Evolutionary conservation across 2,329 filamentous ascomycete species (phyloP).

Genomic region (Clonostachys byssicola): DNA sequence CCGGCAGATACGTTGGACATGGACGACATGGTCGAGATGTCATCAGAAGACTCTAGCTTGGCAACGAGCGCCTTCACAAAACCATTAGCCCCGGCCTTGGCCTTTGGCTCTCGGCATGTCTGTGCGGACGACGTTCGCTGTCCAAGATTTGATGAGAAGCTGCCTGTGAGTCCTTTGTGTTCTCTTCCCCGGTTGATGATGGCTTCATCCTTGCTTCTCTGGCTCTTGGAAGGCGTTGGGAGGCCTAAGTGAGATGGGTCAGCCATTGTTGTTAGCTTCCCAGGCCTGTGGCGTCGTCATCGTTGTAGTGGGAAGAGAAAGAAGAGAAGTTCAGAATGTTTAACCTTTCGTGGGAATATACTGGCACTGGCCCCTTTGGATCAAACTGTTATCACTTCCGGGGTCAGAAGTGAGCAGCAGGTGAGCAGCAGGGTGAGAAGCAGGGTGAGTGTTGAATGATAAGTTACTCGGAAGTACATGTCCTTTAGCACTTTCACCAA

Average conservation of each 20-base stretch:
- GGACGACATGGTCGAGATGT: background rate
- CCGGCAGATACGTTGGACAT: background rate
- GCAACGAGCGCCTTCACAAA: conserved; percentile 22
- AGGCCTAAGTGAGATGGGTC: background rate
- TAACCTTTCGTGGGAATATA: too few relatives aligned
- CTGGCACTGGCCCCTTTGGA: too few relatives aligned
- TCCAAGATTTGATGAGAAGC: conserved; percentile 19
- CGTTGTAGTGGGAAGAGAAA: too few relatives aligned
- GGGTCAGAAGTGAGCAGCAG: too few relatives aligned
- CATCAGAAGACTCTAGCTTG: conserved; percentile 17
- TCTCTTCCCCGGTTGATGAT: conserved; percentile 8
- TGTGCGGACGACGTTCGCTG: conserved; percentile 6
- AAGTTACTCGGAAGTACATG: too few relatives aligned
- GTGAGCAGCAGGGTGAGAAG: too few relatives aligned
- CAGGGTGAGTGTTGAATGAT: too few relatives aligned
- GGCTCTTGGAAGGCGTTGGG: too few relatives aligned
- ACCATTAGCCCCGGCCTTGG: conserved; percentile 1
- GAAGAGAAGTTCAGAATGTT: too few relatives aligned
- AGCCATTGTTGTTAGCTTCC: background rate
- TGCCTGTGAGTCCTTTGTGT: conserved; percentile 13
- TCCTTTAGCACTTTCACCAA: too few relatives aligned
- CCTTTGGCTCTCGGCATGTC: background rate
- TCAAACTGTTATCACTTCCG: too few relatives aligned
- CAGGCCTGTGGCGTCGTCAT: too few relatives aligned
- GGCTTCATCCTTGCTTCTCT: background rate